Conservation (phyloP, 441 rosid species). For the Eutrema salsugineum region DNA sequence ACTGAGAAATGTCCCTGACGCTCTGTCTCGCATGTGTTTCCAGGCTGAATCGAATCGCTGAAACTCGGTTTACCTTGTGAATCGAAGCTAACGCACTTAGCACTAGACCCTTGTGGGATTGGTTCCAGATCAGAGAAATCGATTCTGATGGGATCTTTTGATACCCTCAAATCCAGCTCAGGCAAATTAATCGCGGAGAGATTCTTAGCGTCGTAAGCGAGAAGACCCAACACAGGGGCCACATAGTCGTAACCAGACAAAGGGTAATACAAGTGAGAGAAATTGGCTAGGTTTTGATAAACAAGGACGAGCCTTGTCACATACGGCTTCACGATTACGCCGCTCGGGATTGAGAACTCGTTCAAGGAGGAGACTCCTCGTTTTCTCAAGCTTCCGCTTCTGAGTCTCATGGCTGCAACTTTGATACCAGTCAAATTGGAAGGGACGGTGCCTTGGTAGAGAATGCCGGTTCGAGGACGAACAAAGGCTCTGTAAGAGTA, state of each 20-base stretch:
- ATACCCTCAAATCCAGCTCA: conserved; percentile 38
- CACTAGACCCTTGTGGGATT: conserved; percentile 52
- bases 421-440: conserved; percentile 68
- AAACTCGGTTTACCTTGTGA: conserved; percentile 51
- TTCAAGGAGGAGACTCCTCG: conserved; percentile 45
- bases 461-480: conserved; percentile 72
- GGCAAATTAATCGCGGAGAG: conserved; percentile 57
- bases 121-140: conserved; percentile 51
- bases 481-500: conserved; percentile 63
- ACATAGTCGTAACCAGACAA: conserved; percentile 52
- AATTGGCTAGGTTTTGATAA: conserved; percentile 85
- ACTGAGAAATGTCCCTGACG: conserved; percentile 89
- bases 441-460: conserved; percentile 59
- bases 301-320: conserved; percentile 85
- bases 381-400: conserved; percentile 79
- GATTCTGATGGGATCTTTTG: conserved; percentile 52
- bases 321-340: conserved; percentile 55
- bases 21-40: conserved; percentile 51
- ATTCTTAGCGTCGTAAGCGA: conserved; percentile 72
- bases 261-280: conserved; percentile 63
- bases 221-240: conserved; percentile 85
- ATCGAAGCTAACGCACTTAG: conserved; percentile 75
- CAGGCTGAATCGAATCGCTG: conserved; percentile 45
- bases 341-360: conserved; percentile 63
- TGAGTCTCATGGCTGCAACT: conserved; percentile 80